Evolutionary conservation across 345 rosid species (phyloP).

Genomic region (Heritiera fomes): DNA sequence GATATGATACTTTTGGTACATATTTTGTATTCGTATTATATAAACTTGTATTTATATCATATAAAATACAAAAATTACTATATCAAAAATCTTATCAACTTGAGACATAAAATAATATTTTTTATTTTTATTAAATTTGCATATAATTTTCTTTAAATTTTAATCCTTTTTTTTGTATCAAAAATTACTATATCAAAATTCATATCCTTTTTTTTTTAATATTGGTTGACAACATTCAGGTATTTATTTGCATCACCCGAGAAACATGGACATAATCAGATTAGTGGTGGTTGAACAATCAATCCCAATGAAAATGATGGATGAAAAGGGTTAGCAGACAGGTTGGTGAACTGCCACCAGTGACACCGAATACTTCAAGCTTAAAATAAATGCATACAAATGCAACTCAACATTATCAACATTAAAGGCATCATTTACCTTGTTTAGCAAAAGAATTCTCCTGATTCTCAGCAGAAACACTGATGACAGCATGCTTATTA

Average conservation of each 20-base stretch:
- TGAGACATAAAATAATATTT: too few species aligned
- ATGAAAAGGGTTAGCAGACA: background rate
- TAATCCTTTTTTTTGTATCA: too few species aligned
- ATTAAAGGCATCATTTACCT: background rate
- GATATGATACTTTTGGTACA: too few species aligned
- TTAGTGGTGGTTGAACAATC: background rate
- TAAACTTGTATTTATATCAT: too few species aligned
- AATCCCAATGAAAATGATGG: background rate
- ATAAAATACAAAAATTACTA: too few species aligned
- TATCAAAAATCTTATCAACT: too few species aligned
- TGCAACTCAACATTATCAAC: slow-evolving; percentile 1
- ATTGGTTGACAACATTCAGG: too few species aligned
- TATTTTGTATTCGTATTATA: too few species aligned
- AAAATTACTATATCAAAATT: too few species aligned
- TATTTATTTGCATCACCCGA: background rate
- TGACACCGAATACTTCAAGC: slow-evolving; percentile 8
- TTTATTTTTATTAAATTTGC: too few species aligned
- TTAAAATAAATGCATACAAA: slow-evolving; percentile 5
- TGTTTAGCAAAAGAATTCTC: background rate
- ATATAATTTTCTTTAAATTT: too few species aligned
- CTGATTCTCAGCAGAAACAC: slow-evolving; percentile 24
- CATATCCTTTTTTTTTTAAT: too few species aligned
- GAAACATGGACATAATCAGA: background rate
- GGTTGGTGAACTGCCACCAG: background rate
- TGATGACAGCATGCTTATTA: slow-evolving; percentile 35